These are phyloP conservation scores for Carex sylvatica DNA, from an alignment of 202 grass and related monocot genomes.

Conservation along the genomic window DNA sequence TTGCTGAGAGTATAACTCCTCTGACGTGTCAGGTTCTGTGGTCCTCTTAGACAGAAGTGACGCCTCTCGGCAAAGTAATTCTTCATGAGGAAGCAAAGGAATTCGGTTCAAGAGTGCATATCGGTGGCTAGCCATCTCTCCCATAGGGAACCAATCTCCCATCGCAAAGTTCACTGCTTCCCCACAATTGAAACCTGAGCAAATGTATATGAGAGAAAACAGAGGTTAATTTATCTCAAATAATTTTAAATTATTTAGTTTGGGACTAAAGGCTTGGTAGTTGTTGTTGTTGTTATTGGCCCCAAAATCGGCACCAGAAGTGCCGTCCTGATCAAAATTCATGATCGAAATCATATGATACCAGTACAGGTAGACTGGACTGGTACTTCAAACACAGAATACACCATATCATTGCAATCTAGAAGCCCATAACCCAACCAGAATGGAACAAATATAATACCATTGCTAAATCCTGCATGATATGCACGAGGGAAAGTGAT, in stretches of 20 bases:
- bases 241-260: neutral
- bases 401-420: neutral
- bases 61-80: slow-evolving; percentile 74
- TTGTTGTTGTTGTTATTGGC: neutral
- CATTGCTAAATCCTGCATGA: slow-evolving; percentile 91
- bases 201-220: slow-evolving; percentile 14
- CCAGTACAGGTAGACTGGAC: neutral
- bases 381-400: neutral
- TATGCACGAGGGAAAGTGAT: slow-evolving; percentile 92
- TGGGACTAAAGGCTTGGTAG: too few species aligned
- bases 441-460: slow-evolving; percentile 35
- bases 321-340: neutral
- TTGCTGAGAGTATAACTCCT: slow-evolving; percentile 45
- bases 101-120: slow-evolving; percentile 72
- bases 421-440: neutral
- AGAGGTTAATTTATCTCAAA: slow-evolving; percentile 7
- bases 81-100: slow-evolving; percentile 86
- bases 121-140: slow-evolving; percentile 67
- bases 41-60: slow-evolving; percentile 45
- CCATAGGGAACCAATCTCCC: slow-evolving; percentile 86
- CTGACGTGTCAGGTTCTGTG: slow-evolving; percentile 31
- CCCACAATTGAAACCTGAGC: slow-evolving; percentile 91
- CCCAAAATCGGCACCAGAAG: neutral
- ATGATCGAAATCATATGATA: neutral
- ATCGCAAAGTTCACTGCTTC: slow-evolving; percentile 97